These are phyloP conservation scores for Ophiosphaerella narmari DNA, from an alignment of 2,329 filamentous ascomycete genomes.

Conservation along the genomic window DNA sequence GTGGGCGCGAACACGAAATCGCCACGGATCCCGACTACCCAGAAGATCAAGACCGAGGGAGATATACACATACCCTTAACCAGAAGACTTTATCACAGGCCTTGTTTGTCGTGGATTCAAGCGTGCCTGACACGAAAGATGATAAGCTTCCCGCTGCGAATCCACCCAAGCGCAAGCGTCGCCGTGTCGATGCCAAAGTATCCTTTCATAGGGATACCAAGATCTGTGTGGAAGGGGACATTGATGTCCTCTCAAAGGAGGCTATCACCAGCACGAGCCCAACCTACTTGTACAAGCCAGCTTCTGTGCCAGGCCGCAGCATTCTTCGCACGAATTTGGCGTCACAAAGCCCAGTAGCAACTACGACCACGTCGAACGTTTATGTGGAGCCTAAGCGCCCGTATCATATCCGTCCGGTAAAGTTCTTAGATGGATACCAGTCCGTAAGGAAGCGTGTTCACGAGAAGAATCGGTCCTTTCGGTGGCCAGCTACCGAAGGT, in stretches of 20 bases:
- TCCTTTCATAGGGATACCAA: slow-evolving; percentile 3
- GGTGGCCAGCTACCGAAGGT: not conserved
- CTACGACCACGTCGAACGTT: no score
- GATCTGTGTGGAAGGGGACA: slow-evolving; percentile 7
- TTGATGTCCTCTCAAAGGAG: slow-evolving; percentile 9
- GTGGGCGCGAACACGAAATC: not conserved
- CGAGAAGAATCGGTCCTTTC: no score
- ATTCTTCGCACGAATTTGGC: no score
- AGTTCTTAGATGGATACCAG: no score
- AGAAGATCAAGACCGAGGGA: not conserved
- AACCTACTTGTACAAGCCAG: not conserved
- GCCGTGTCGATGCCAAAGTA: slow-evolving; percentile 1
- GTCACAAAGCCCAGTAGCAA: no score
- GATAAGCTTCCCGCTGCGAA: not conserved
- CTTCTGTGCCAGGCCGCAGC: no score
- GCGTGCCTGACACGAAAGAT: not conserved
- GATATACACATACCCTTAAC: not conserved
- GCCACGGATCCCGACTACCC: not conserved
- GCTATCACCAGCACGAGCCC: not conserved
- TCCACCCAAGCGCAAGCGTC: slow-evolving; percentile 7
- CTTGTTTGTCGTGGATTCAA: not conserved
- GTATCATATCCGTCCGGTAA: no score
- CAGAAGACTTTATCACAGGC: not conserved
- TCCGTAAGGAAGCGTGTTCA: no score
- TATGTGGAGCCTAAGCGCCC: no score